Evolutionary conservation across 345 rosid genomes (phyloP).

Genomic region (Corchorus olitorius): DNA sequence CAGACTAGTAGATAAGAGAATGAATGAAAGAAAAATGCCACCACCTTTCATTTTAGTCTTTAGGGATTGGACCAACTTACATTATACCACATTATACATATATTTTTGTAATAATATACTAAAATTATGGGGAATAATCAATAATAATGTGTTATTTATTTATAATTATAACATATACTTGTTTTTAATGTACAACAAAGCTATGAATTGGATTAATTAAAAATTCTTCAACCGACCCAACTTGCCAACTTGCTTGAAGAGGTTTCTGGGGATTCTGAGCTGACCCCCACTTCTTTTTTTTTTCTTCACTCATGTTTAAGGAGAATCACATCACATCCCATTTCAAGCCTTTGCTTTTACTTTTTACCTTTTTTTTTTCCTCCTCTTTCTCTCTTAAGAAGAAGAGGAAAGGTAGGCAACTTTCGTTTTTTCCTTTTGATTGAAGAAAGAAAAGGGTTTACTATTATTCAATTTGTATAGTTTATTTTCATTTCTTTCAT

Average conservation of each 20-base stretch:
- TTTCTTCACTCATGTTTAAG: neutral
- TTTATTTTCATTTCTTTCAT: neutral
- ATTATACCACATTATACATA: neutral
- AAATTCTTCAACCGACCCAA: neutral
- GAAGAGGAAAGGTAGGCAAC: neutral
- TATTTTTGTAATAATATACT: neutral
- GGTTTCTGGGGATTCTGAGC: constrained; percentile 17
- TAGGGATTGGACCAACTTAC: constrained; percentile 21
- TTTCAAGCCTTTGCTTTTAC: neutral
- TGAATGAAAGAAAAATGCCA: constrained; percentile 16
- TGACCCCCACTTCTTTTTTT: constrained; percentile 17
- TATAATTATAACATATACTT: too few relatives aligned
- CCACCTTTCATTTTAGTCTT: constrained; percentile 13
- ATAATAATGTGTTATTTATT: too few relatives aligned
- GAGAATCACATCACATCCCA: constrained; percentile 18
- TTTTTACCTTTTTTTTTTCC: neutral
- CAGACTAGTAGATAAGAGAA: constrained; percentile 20
- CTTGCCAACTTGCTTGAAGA: constrained; percentile 24
- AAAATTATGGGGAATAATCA: neutral
- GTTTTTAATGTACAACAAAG: neutral
- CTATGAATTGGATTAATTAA: too few relatives aligned
- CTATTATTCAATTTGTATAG: neutral
- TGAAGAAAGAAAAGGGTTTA: neutral
- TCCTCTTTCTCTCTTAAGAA: neutral
- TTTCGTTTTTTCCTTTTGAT: neutral